Evolutionary conservation across 176 grass and related monocot species (phyloP), one percentile per base, ranked within the genome.

Genomic region (Carex kokanica): DNA sequence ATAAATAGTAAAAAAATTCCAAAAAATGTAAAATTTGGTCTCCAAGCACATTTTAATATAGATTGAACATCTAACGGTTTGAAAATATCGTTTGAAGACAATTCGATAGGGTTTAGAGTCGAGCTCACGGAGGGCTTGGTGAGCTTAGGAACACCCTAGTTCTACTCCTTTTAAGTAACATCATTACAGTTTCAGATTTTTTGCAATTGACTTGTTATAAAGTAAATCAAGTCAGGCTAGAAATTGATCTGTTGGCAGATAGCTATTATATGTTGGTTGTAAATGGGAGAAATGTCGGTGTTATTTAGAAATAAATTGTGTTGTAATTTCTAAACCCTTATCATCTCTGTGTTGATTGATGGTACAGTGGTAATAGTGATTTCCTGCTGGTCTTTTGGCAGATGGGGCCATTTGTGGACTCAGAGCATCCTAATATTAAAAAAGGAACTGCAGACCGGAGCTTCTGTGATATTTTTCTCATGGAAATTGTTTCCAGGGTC

Each of bases 401-500:
- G 95, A 93, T 98, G 92, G 95, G 95, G 49, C 95, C 95, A n/a
- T 98, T 98, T 91, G 88, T 98, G 62, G 95, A 98, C 70, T 94
- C 92, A 78, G 95, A 98, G 72, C 95, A 98, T 85, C 95, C 92
- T 56, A 92, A 90, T 31, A 93, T 98, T 20, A 98, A 93, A 90
- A 95, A 86, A 59, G 95, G 95, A 84, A 90, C 89, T 66, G 68
- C 80, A 84, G 89, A 93, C 58, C 78, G 80, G 63, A 84, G 84
- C 47, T 98, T 98, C 60, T 77, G 81, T 51, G 86, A 95, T 29
- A 98, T 98, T 88, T 98, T 98, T 84, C 83, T 82, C 82, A 58
- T 88, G 87, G 92, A 98, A 84, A 89, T 95, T 86, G 63, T 98
- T 80, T 91, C 85, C 68, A 94, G 87, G 95, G 95, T 95, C 15